Evolutionary conservation across 2,329 filamentous ascomycete genomes (phyloP).

Genomic region (Trichoderma sp.): DNA sequence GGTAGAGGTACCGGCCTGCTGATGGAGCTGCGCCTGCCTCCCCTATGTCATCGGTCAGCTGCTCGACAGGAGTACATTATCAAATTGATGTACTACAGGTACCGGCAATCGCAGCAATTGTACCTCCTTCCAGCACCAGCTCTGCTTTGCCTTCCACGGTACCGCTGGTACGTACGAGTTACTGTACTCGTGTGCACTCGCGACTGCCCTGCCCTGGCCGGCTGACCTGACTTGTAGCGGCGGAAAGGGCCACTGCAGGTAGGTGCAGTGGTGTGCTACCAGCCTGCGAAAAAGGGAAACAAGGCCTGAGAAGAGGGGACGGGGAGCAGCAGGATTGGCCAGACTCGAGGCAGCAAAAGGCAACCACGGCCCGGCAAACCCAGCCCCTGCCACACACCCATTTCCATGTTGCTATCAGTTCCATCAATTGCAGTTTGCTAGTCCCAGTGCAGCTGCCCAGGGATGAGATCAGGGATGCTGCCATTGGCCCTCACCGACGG

Average conservation of each 20-base stretch:
- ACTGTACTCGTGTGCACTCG: background rate
- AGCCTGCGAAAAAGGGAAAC: background rate
- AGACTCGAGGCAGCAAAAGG: background rate
- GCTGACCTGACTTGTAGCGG: background rate
- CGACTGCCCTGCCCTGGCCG: conserved; percentile 5
- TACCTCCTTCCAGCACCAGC: background rate
- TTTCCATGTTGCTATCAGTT: background rate
- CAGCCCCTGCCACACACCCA: conserved; percentile 15
- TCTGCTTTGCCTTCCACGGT: background rate
- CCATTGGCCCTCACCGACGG: conserved; percentile 25
- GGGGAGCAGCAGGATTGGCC: conserved; percentile 6
- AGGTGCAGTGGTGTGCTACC: background rate
- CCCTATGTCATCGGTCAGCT: background rate
- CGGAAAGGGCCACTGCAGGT: conserved; percentile 4
- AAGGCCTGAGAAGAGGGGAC: conserved; percentile 1
- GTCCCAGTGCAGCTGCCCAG: conserved; percentile 6
- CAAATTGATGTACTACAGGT: background rate
- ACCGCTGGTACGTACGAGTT: background rate
- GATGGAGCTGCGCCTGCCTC: background rate
- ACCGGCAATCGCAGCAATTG: background rate
- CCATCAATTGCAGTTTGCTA: background rate
- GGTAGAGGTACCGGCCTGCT: background rate
- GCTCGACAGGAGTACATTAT: background rate
- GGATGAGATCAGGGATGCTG: background rate
- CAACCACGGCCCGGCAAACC: conserved; percentile 1